These are phyloP conservation scores for Neonectria faginata DNA, from an alignment of 2,329 filamentous ascomycete genomes.

Conservation along the genomic window DNA sequence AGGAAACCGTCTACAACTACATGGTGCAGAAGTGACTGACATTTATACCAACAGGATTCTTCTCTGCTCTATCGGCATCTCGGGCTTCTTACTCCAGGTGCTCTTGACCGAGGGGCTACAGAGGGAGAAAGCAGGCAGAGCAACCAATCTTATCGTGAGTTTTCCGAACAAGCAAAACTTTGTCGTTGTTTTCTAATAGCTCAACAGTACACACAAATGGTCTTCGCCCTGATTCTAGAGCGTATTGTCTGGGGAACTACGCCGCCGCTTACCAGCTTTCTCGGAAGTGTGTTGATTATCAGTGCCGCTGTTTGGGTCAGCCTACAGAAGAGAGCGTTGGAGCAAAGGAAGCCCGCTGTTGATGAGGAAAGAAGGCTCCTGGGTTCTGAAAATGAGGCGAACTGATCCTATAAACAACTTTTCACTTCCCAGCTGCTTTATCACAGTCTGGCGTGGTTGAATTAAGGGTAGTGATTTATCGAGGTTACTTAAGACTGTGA, in stretches of 20 bases:
- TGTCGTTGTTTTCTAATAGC: constrained; percentile 39
- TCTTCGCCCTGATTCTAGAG: constrained; percentile 54
- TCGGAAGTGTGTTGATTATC: constrained; percentile 56
- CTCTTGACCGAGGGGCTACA: constrained; percentile 78
- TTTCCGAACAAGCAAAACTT: accelerated
- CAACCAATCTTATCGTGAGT: constrained; percentile 49
- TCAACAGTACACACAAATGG: constrained; percentile 49
- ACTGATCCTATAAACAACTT: background rate
- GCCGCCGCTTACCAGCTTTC: constrained; percentile 52
- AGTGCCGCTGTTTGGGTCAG: constrained; percentile 57
- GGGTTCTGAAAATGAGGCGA: constrained; percentile 16
- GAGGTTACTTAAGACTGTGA: no score
- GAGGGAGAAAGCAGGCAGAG: constrained; percentile 67
- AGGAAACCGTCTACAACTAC: background rate
- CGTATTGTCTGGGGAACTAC: constrained; percentile 58
- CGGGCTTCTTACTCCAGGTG: constrained; percentile 83
- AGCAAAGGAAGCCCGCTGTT: constrained; percentile 31
- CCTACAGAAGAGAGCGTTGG: constrained; percentile 53
- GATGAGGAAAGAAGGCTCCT: constrained; percentile 54
- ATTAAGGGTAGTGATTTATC: background rate
- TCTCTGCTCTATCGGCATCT: constrained; percentile 71
- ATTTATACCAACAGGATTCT: constrained; percentile 58
- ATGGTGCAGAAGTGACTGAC: background rate
- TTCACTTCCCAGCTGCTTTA: background rate
- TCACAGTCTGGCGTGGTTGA: background rate